Conservation (phyloP, 352 stramenopile genomes). For the Phytophthora pluvialis region DNA sequence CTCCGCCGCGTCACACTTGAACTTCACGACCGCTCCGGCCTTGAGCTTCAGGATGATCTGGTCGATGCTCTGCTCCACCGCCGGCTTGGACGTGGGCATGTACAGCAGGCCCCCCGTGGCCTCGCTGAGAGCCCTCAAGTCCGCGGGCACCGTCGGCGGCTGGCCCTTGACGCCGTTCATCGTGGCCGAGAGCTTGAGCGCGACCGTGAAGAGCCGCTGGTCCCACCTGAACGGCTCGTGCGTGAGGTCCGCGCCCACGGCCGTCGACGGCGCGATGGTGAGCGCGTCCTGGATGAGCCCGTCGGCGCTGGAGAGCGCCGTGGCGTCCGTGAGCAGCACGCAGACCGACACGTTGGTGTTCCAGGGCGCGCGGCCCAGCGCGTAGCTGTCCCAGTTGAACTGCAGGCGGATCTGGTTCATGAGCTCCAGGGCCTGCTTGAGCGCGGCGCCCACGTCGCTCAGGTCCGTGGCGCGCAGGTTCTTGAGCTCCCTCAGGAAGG, state of each 20-base stretch:
- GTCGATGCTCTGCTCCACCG: slow-evolving; percentile 86
- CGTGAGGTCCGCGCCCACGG: slow-evolving; percentile 81
- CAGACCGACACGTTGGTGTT: slow-evolving; percentile 88
- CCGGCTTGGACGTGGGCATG: slow-evolving; percentile 79
- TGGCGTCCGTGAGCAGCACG: slow-evolving; percentile 86
- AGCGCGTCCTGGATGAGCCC: slow-evolving; percentile 80
- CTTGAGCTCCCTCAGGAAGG: slow-evolving; percentile 84
- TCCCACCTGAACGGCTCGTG: slow-evolving; percentile 88
- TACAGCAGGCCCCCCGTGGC: slow-evolving; percentile 85
- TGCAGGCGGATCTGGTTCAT: slow-evolving; percentile 91
- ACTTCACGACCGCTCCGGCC: slow-evolving; percentile 80
- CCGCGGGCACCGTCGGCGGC: slow-evolving; percentile 57
- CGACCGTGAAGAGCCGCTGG: slow-evolving; percentile 81
- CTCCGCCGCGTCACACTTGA: slow-evolving; percentile 69
- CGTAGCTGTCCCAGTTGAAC: slow-evolving; percentile 91
- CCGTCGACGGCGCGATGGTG: slow-evolving; percentile 67
- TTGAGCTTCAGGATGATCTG: slow-evolving; percentile 88
- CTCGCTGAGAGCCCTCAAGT: slow-evolving; percentile 88
- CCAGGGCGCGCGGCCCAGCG: slow-evolving; percentile 73
- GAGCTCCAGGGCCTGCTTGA: slow-evolving; percentile 86
- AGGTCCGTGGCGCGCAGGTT: slow-evolving; percentile 82
- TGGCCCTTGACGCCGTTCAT: slow-evolving; percentile 56
- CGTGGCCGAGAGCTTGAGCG: slow-evolving; percentile 81
- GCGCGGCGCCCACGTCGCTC: slow-evolving; percentile 74
- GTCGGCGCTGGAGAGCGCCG: slow-evolving; percentile 64